Conservation (phyloP, 1,284 basidiomycete species). For the Ustilago xerochloae region DNA sequence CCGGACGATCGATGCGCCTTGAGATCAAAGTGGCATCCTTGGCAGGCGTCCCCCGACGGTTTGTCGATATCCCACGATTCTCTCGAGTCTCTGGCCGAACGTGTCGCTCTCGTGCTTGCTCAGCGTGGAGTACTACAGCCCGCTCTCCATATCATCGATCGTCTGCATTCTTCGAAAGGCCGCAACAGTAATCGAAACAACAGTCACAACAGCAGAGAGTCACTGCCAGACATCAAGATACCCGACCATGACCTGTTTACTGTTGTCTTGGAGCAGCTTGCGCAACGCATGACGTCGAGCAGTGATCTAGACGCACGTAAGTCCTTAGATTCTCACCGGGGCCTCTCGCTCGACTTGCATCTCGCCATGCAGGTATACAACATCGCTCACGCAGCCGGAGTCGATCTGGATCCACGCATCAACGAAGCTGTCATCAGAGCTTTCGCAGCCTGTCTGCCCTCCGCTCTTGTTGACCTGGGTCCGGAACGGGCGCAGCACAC, state of each 20-base stretch:
- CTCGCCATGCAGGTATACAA: conserved; percentile 27
- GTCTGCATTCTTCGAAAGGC: neutral
- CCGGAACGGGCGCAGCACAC: conserved; percentile 7
- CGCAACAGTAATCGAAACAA: neutral
- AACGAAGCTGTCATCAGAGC: conserved; percentile 30
- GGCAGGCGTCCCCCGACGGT: conserved; percentile 24
- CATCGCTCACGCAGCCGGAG: conserved; percentile 8
- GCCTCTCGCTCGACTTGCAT: conserved; percentile 24
- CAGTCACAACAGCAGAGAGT: neutral
- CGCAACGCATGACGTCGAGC: conserved; percentile 17
- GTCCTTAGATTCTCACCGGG: conserved; percentile 20
- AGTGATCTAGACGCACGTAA: conserved; percentile 1
- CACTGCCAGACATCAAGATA: neutral
- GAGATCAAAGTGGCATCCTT: conserved; percentile 37
- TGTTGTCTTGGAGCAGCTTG: conserved; percentile 18
- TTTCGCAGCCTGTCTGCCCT: conserved; percentile 22
- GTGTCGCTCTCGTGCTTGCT: conserved; percentile 37
- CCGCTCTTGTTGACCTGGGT: conserved; percentile 22
- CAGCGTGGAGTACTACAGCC: conserved; percentile 38
- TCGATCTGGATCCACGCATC: conserved; percentile 24
- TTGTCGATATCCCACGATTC: conserved; percentile 6
- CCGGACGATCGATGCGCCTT: conserved; percentile 21
- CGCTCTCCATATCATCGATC: conserved; percentile 28
- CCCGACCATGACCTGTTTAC: conserved; percentile 43
- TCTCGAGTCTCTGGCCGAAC: conserved; percentile 37